Evolutionary conservation across 2,329 filamentous ascomycete genomes (phyloP).

Genomic region (Dactylellina haptotyla): DNA sequence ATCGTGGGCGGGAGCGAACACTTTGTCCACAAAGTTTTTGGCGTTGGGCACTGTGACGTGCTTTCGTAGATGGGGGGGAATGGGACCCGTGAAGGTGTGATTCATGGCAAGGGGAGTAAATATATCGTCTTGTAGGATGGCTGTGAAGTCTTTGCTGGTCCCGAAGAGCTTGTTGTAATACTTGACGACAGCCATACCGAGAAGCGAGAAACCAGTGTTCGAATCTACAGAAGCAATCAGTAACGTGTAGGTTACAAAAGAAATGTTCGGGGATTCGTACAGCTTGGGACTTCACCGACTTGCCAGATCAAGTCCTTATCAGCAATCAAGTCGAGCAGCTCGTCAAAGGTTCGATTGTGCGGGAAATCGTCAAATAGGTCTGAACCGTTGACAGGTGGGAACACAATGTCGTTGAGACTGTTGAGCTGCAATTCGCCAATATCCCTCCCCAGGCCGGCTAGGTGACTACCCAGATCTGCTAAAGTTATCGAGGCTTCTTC

Average conservation of each 20-base stretch:
- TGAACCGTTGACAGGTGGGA: conserved; percentile 12
- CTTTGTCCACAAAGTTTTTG: conserved; percentile 34
- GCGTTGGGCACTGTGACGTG: conserved; percentile 26
- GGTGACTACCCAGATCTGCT: conserved; percentile 39
- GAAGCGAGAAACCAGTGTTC: conserved; percentile 44
- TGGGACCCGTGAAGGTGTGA: conserved; percentile 37
- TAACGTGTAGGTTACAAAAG: not conserved
- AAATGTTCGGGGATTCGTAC: conserved; percentile 7
- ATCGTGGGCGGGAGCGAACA: conserved; percentile 22
- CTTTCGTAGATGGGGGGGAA: conserved; percentile 19
- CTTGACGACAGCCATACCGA: conserved; percentile 30
- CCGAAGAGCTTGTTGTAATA: conserved; percentile 39
- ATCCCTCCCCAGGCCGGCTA: conserved; percentile 35
- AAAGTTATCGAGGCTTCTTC: conserved; percentile 42
- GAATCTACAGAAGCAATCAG: conserved; percentile 21
- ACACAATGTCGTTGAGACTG: conserved; percentile 21
- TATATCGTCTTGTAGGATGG: conserved; percentile 31
- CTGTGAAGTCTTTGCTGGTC: conserved; percentile 6
- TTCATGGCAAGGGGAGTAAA: conserved; percentile 33
- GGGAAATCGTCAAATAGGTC: conserved; percentile 21
- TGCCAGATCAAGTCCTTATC: conserved; percentile 28
- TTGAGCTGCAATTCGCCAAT: conserved; percentile 30
- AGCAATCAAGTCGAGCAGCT: conserved; percentile 8
- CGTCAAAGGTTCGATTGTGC: conserved; percentile 21
- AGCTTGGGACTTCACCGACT: conserved; percentile 38